These are phyloP conservation scores for Discostella stelligera DNA, from an alignment of 352 stramenopile genomes.

Conservation along the genomic window DNA sequence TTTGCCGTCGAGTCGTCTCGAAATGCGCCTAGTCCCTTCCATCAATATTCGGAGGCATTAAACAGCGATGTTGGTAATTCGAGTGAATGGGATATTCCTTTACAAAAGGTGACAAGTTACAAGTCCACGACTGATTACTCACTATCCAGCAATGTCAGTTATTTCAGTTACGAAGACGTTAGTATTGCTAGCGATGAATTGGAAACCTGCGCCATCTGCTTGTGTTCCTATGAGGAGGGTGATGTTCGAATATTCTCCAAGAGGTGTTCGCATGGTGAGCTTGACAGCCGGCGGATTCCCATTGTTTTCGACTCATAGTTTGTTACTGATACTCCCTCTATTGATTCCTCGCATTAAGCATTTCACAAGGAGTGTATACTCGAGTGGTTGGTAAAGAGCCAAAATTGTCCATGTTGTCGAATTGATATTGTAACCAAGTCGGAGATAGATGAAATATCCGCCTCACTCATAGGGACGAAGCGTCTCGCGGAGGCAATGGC, in stretches of 20 bases:
- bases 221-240: constrained; percentile 41
- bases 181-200: constrained; percentile 40
- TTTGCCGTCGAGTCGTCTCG: background rate
- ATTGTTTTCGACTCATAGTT: constrained; percentile 2
- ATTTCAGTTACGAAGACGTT: constrained; percentile 44
- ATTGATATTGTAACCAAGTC: constrained; percentile 44
- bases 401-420: constrained; percentile 45
- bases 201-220: constrained; percentile 45
- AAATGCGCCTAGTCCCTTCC: constrained; percentile 2
- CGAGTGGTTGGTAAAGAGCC: constrained; percentile 42
- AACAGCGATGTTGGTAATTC: background rate
- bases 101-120: constrained; percentile 25
- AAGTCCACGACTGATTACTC: constrained; percentile 1
- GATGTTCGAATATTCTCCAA: constrained; percentile 44
- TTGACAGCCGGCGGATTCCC: background rate
- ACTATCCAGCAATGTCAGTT: constrained; percentile 39
- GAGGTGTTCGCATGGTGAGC: constrained; percentile 31
- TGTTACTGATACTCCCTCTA: too few species aligned
- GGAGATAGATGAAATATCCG: constrained; percentile 43
- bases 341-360: constrained; percentile 5
- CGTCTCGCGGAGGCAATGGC: constrained; percentile 31
- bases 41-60: constrained; percentile 7
- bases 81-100: constrained; percentile 6
- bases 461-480: constrained; percentile 42
- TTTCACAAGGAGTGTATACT: constrained; percentile 53